These are phyloP conservation scores for Isoetes taiwanensis DNA, from an alignment of 75 land plant species.

Conservation along the genomic window DNA sequence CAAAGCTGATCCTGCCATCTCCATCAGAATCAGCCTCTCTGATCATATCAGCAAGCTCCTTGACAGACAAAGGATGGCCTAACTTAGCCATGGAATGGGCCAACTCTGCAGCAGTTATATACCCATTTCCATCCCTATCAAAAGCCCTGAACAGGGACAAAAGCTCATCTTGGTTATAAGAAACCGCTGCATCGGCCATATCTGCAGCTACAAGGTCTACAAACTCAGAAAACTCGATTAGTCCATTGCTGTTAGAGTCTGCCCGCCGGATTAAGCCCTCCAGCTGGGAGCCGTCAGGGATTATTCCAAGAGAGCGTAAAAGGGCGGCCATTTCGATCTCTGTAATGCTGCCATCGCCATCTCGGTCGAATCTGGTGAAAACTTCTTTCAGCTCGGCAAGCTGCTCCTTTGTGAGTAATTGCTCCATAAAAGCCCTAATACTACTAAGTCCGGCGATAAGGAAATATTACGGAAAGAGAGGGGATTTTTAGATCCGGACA, in stretches of 20 bases:
- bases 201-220: slow-evolving; percentile 38
- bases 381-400: slow-evolving; percentile 51
- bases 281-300: slow-evolving; percentile 45
- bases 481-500: no score
- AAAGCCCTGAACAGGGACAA: slow-evolving; percentile 52
- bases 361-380: slow-evolving; percentile 63
- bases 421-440: no score
- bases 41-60: slow-evolving; percentile 67
- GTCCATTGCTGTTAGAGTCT: slow-evolving; percentile 66
- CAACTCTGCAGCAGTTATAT: slow-evolving; percentile 74
- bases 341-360: slow-evolving; percentile 74
- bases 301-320: slow-evolving; percentile 59
- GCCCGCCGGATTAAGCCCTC: slow-evolving; percentile 33
- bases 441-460: no score
- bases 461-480: no score
- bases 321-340: slow-evolving; percentile 63
- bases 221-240: slow-evolving; percentile 68
- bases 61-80: slow-evolving; percentile 56
- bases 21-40: slow-evolving; percentile 65
- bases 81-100: slow-evolving; percentile 71
- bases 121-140: slow-evolving; percentile 83
- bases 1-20: slow-evolving; percentile 70
- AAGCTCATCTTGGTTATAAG: slow-evolving; percentile 41
- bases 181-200: slow-evolving; percentile 16
- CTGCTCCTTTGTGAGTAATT: slow-evolving; percentile 35